A percentile compares a stretch with the other conserved stretches of the same genome.
phyloP scores from a whole-genome alignment of 768 basidiomycete species.

The Grammothele lineata region DNA sequence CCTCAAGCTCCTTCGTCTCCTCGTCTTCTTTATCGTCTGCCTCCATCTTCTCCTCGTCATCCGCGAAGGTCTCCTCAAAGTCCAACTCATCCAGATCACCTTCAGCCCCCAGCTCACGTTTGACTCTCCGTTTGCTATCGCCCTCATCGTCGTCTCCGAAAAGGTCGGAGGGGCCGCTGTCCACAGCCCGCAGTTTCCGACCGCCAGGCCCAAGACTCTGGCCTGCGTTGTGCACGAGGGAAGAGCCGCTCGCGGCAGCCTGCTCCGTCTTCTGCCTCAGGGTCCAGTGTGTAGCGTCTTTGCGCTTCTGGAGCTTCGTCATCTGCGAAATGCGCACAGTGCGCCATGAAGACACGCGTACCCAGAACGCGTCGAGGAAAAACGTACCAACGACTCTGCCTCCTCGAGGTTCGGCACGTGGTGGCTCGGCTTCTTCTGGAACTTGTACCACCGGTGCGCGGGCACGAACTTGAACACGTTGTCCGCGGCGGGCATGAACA shows the following conservation, averaged over 20 bases:
- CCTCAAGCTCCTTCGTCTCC: constrained; percentile 81
- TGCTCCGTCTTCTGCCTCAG: constrained; percentile 38
- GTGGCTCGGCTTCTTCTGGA: constrained; percentile 80
- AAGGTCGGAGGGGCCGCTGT: constrained; percentile 55
- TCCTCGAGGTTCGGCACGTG: constrained; percentile 62
- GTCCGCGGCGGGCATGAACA: constrained; percentile 81
- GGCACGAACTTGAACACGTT: constrained; percentile 87
- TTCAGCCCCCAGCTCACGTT: constrained; percentile 66
- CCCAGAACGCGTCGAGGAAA: constrained; percentile 1
- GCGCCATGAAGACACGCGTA: constrained; percentile 14
- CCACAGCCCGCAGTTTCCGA: constrained; percentile 59
- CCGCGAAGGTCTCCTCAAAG: constrained; percentile 81
- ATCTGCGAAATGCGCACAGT: constrained; percentile 26
- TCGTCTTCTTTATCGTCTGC: constrained; percentile 74
- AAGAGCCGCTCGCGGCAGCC: constrained; percentile 35
- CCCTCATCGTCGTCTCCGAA: constrained; percentile 59
- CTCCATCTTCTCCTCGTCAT: constrained; percentile 76
- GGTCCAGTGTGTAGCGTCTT: constrained; percentile 69
- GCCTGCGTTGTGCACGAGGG: constrained; percentile 43
- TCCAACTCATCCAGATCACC: constrained; percentile 80
- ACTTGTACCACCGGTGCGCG: constrained; percentile 88
- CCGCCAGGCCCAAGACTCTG: constrained; percentile 71
- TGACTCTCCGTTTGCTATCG: constrained; percentile 39
- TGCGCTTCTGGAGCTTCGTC: constrained; percentile 63
- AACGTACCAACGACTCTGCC: constrained; percentile 64